A percentile compares a stretch with the other conserved stretches of the same genome.
Evolutionary conservation across 2,329 filamentous ascomycete species (phyloP).

Genomic region (Cadophora malorum): DNA sequence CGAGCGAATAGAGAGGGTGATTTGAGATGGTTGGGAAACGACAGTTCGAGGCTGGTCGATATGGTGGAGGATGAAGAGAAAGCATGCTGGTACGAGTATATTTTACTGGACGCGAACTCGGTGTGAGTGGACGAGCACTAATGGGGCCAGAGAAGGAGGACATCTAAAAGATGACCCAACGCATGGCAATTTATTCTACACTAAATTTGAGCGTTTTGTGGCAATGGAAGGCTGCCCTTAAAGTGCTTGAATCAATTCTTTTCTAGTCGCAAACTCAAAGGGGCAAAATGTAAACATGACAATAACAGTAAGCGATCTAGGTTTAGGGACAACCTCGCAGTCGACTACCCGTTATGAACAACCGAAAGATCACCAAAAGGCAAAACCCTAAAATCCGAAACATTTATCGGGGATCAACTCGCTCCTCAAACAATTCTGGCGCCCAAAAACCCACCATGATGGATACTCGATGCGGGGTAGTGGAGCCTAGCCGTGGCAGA

Average conservation of each 20-base stretch:
- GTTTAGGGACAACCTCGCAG: not conserved
- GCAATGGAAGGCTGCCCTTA: no score
- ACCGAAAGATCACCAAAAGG: not conserved
- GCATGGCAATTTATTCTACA: no score
- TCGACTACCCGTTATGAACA: not conserved
- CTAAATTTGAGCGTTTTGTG: no score
- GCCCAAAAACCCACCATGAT: not conserved
- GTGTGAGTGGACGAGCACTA: no score
- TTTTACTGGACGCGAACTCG: no score
- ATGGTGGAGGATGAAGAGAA: no score
- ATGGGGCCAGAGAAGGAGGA: no score
- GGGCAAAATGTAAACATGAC: not conserved
- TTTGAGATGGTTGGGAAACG: not conserved
- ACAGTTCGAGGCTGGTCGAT: not conserved
- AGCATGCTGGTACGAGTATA: no score
- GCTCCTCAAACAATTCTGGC: not conserved
- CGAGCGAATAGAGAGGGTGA: not conserved
- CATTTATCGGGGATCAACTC: not conserved
- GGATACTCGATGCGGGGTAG: constrained; percentile 5
- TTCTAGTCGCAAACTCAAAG: not conserved
- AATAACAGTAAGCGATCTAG: not conserved
- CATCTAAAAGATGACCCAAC: no score
- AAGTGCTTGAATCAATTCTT: not conserved
- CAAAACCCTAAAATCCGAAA: not conserved
- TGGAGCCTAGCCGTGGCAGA: not conserved